Evolutionary conservation across 306 rosid species (phyloP).

Genomic region (Vigna radiata): DNA sequence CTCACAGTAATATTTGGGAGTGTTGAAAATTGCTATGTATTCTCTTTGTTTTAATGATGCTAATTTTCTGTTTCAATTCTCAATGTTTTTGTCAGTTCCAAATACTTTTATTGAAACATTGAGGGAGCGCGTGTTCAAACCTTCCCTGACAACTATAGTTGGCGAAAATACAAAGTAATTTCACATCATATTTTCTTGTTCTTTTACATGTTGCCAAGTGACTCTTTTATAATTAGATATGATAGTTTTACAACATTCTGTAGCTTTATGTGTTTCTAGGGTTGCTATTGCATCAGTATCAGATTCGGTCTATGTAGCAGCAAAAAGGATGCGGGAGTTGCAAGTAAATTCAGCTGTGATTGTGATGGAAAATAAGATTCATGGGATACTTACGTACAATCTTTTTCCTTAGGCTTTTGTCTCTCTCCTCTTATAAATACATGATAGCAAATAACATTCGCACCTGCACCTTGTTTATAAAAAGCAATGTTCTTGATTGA

Average conservation of each 20-base stretch:
- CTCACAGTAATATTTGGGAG: conserved; percentile 21
- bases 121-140: conserved; percentile 98
- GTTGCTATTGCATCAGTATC: conserved; percentile 81
- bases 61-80: conserved; percentile 34
- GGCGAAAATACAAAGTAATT: conserved; percentile 78
- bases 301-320: conserved; percentile 84
- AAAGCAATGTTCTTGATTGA: conserved; percentile 27
- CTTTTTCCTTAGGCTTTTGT: conserved; percentile 34
- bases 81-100: conserved; percentile 65
- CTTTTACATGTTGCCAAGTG: conserved; percentile 32
- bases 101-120: conserved; percentile 82
- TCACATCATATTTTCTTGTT: conserved; percentile 39
- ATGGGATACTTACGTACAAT: conserved; percentile 88
- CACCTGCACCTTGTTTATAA: conserved; percentile 24
- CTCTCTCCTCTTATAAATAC: conserved; percentile 4
- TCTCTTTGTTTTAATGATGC: conserved; percentile 38
- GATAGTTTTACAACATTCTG: conserved; percentile 55
- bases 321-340: conserved; percentile 85
- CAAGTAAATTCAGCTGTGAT: conserved; percentile 78
- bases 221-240: conserved; percentile 25
- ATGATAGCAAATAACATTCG: conserved; percentile 29
- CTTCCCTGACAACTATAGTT: conserved; percentile 78
- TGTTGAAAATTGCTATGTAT: conserved; percentile 22
- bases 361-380: conserved; percentile 72
- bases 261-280: conserved; percentile 71